Evolutionary conservation across 768 basidiomycete species (phyloP).

Genomic region (Tremella fuciformis): DNA sequence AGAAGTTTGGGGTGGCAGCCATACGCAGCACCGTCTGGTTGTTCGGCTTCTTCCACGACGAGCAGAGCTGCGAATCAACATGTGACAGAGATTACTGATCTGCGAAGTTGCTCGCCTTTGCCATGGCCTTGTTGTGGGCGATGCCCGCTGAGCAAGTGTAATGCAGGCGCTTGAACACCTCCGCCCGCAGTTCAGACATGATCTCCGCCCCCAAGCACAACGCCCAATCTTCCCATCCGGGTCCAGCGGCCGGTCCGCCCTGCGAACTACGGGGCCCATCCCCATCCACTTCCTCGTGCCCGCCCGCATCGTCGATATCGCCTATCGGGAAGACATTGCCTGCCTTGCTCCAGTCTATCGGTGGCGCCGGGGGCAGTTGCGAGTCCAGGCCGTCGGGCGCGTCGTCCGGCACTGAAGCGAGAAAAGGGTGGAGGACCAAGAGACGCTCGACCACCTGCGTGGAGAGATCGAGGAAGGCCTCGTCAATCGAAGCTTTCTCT

Average conservation of each 20-base stretch:
- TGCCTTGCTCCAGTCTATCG: conserved; percentile 47
- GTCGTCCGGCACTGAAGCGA: conserved; percentile 66
- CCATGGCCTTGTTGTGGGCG: conserved; percentile 87
- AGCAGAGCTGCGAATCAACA: conserved; percentile 62
- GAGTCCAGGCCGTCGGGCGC: conserved; percentile 64
- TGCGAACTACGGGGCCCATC: conserved; percentile 10
- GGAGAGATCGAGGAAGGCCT: conserved; percentile 91
- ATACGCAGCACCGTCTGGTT: conserved; percentile 81
- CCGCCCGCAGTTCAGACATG: conserved; percentile 69
- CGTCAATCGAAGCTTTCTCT: conserved; percentile 98
- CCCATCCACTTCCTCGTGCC: conserved; percentile 9
- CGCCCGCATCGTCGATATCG: conserved; percentile 10
- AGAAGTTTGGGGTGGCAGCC: conserved; percentile 75
- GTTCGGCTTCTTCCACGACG: conserved; percentile 87
- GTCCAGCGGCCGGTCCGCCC: conserved; percentile 51
- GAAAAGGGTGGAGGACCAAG: conserved; percentile 70
- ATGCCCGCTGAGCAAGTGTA: conserved; percentile 98
- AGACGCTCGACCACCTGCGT: conserved; percentile 72
- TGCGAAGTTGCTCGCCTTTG: conserved; percentile 64
- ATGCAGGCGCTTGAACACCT: conserved; percentile 68
- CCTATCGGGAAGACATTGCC: conserved; percentile 50
- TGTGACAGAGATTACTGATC: neutral
- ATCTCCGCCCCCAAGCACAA: conserved; percentile 82
- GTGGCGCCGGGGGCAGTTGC: conserved; percentile 45
- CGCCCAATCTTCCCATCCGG: conserved; percentile 82